Base-by-base conservation (phyloP, 148 eudicot species). In the Limonium bicolor region DNA sequence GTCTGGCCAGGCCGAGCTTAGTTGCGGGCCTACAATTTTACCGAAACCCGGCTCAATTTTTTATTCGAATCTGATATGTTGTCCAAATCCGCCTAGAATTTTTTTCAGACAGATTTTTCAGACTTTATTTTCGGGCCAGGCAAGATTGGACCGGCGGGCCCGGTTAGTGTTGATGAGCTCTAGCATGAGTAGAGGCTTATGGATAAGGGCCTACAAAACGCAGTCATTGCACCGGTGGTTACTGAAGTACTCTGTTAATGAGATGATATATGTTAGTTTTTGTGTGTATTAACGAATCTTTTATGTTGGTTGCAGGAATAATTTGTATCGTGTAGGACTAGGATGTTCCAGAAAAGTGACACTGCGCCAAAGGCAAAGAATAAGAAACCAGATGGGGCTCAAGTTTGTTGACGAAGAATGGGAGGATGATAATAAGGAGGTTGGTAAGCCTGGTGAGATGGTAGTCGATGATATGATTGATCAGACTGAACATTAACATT, bases 341-440 rank as follows among this genome's bases (percentile, higher is more conserved):
- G n/a, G 41, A 69, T 92, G 52, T 92, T 92, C 61, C 94, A 77
- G 62, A 92, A 92, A 64, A 92, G 95, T 71, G 99, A 95, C 48
- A 48, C 94, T 2, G 99, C 95, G 20, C 99, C n/a, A n/a, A n/a
- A n/a, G n/a, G n/a, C 99, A 14, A 92, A 92, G 68, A 92, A 92
- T 37, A 95, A 95, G 31, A 95, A 85, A 64, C 68, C 68, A 41
- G 81, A 85, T 53, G 99, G 99, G 29, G 99, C 99, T 4, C 88
- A n/a, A 95, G 29, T 69, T 92, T 51, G 55, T 71, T 39, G 99
- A 92, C 55, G 94, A 78, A 60, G 99, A 92, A 59, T 85, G 95
- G 99, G 95, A 84, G 37, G 65, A 64, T 22, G 76, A 76, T 35
- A 71, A 66, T 20, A 23, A 15, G 20, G 55, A 51, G 34, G 75